Conservation (phyloP, 116 monocot genomes). For the Thalassia testudinum region DNA sequence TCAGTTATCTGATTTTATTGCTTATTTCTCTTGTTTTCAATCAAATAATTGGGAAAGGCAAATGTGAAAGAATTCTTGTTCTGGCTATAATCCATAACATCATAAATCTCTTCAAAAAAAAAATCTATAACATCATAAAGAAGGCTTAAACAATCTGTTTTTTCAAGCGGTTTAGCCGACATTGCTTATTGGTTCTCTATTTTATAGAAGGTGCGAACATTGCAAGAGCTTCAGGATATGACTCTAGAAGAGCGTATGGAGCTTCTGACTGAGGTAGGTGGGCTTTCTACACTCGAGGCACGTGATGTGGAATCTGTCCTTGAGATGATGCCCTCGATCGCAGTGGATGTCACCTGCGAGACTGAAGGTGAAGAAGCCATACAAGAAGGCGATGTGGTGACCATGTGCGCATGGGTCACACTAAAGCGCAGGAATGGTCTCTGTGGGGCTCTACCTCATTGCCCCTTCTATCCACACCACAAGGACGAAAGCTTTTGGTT, state of each 20-base stretch:
- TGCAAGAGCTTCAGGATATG: constrained; percentile 67
- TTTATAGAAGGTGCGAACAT: constrained; percentile 46
- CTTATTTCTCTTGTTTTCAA: no score
- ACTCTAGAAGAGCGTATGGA: constrained; percentile 32
- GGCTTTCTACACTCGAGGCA: constrained; percentile 38
- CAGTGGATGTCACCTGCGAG: constrained; percentile 55
- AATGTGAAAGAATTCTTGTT: no score
- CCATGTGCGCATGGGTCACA: constrained; percentile 79
- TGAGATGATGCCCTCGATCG: constrained; percentile 58
- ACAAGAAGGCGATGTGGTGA: constrained; percentile 79
- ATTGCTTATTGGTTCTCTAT: not conserved
- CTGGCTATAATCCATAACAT: no score
- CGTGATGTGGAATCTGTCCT: constrained; percentile 59
- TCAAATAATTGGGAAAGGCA: no score
- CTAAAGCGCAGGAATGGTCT: constrained; percentile 52
- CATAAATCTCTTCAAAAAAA: no score
- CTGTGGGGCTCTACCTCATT: constrained; percentile 54
- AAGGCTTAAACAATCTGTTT: no score
- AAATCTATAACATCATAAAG: no score
- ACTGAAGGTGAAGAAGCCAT: constrained; percentile 92
- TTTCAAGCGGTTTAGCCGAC: no score
- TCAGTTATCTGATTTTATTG: no score
- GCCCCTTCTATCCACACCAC: constrained; percentile 66
- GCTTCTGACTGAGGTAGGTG: constrained; percentile 49
- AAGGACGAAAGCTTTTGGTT: constrained; percentile 87